Conservation (phyloP, 2,329 filamentous ascomycete species). For the Epichloe glyceriae region DNA sequence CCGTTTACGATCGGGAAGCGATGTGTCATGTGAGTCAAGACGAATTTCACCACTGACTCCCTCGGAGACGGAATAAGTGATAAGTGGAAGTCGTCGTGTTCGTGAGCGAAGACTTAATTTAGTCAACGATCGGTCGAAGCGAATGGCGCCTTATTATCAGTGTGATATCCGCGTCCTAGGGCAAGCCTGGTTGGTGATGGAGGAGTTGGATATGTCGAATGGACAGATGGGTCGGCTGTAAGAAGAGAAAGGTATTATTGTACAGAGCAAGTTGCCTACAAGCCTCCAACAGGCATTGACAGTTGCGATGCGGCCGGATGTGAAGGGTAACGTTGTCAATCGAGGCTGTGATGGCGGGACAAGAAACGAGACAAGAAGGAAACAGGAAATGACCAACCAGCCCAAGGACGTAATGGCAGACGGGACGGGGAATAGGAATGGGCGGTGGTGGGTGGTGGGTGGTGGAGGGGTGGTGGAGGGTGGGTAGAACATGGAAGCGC, state of each 20-base stretch:
- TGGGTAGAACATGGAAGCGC: conserved; percentile 9
- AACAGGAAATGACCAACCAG: neutral
- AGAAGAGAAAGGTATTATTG: neutral
- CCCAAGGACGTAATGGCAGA: neutral
- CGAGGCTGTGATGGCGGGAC: neutral
- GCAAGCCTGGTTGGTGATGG: neutral
- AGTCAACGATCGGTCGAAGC: neutral
- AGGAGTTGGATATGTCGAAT: neutral
- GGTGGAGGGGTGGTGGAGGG: no score
- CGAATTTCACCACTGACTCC: neutral
- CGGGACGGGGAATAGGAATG: neutral
- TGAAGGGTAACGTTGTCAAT: neutral
- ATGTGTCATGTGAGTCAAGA: neutral
- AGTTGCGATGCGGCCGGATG: neutral
- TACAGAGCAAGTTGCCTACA: neutral
- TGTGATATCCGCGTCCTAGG: neutral
- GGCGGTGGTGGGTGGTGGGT: neutral
- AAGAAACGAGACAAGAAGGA: neutral
- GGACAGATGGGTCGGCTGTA: neutral
- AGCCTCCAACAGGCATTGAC: neutral
- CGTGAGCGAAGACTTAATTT: neutral
- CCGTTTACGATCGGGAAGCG: no score
- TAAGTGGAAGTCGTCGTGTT: neutral
- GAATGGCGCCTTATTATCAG: neutral
- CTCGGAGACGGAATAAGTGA: no score